Base-by-base conservation (phyloP, 2,329 filamentous ascomycete species). In the Thermomyces lanuginosus region DNA sequence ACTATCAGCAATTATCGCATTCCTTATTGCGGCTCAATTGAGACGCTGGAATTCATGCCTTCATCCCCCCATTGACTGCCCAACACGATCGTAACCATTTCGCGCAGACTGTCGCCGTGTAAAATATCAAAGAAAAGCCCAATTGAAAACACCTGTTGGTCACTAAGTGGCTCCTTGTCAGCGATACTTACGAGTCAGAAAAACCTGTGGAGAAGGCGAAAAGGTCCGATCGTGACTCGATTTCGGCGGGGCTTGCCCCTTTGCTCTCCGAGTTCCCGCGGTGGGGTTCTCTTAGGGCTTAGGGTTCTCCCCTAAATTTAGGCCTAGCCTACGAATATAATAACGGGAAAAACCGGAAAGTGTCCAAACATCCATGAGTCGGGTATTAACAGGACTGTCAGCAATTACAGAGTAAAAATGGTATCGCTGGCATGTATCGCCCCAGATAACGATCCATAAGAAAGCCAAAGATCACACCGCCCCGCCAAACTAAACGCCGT, bases 11-110 rank as follows among this genome's bases (percentile, higher is more conserved):
- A n/a, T n/a, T n/a, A n/a, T n/a, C n/a, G n/a, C n/a, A n/a, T n/a
- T n/a, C n/a, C n/a, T n/a, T n/a, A n/a, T n/a, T n/a, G n/a, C n/a
- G n/a, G n/a, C n/a, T n/a, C n/a, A n/a, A n/a, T n/a, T n/a, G n/a
- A n/a, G n/a, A n/a, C n/a, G n/a, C n/a, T n/a, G n/a, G n/a, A n/a
- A 15, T 16, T 27, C 42, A 26, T 29, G 52, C 57, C 57, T 49
- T 61, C 57, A 48, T 61, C 57, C 39, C 57, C 57, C 51, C 55
- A 61, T 47, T 61, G 57, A 37, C 51, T 46, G 33, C 57, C 57
- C 26, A 61, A 41, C 38, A 61, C 54, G 28, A 61, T 50, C 26
- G 56, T 55, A 30, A 58, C 50, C 28, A 31, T 34, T 22, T 29
- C 24, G 18, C 18, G 18, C 10, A n/a, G n/a, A n/a, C n/a, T n/a